phyloP scores from a whole-genome alignment of 441 rosid species.

The Aquilaria agallochum region DNA sequence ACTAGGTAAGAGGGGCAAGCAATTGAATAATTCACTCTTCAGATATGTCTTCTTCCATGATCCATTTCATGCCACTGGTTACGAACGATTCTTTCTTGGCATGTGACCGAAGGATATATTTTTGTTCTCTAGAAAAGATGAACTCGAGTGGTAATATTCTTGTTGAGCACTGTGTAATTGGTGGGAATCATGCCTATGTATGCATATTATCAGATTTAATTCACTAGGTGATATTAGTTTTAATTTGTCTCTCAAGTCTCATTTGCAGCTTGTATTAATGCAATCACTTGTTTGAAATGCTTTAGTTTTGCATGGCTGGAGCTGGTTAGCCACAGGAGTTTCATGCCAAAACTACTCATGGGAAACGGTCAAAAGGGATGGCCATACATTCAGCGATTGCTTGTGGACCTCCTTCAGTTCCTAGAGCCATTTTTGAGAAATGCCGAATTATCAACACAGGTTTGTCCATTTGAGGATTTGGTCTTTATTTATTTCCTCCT shows the following conservation, averaged over 20 bases:
- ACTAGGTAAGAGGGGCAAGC: not conserved
- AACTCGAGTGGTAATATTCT: too few species aligned
- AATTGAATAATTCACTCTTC: not conserved
- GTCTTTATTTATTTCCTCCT: conserved; percentile 1
- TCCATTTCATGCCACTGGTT: too few species aligned
- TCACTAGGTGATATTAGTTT: too few species aligned
- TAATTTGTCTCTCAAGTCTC: too few species aligned
- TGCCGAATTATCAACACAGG: conserved; percentile 86
- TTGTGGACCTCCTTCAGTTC: conserved; percentile 92
- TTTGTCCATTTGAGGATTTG: conserved; percentile 31
- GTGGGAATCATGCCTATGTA: too few species aligned
- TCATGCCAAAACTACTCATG: conserved; percentile 94
- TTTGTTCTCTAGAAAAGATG: too few species aligned
- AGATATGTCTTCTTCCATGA: too few species aligned
- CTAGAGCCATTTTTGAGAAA: conserved; percentile 96
- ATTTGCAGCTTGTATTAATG: too few species aligned
- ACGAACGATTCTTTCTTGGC: too few species aligned
- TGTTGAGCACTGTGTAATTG: too few species aligned
- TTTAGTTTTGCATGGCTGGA: conserved; percentile 98
- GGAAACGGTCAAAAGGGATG: conserved; percentile 95
- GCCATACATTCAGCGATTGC: conserved; percentile 92
- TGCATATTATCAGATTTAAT: too few species aligned
- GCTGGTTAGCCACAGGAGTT: conserved; percentile 95
- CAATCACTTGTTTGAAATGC: conserved; percentile 14
- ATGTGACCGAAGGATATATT: too few species aligned